These are phyloP conservation scores for Tolypocladium inflatum DNA, from an alignment of 2,329 filamentous ascomycete genomes.

Conservation along the genomic window DNA sequence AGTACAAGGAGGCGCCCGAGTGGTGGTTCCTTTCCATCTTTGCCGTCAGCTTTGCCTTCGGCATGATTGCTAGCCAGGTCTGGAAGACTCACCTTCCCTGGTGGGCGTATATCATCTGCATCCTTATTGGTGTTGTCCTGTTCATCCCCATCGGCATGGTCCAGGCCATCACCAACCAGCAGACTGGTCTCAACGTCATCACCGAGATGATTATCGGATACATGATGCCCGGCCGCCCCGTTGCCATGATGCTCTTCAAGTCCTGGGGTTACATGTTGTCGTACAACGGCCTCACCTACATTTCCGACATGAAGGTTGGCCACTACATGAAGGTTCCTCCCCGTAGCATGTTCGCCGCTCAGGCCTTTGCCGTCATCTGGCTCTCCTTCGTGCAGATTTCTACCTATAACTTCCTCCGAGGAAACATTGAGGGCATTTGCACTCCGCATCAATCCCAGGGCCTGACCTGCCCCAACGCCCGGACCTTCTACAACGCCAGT, in stretches of 20 bases:
- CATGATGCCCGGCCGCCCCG: conserved; percentile 34
- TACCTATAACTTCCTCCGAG: conserved; percentile 29
- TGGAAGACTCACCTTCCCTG: conserved; percentile 32
- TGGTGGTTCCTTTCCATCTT: conserved; percentile 48
- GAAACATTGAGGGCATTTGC: conserved; percentile 45
- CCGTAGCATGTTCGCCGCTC: conserved; percentile 36
- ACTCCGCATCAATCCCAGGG: conserved; percentile 33
- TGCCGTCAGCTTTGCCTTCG: conserved; percentile 37
- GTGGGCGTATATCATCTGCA: conserved; percentile 31
- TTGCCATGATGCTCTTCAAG: conserved; percentile 43
- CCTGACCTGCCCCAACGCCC: conserved; percentile 46
- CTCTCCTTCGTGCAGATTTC: conserved; percentile 26
- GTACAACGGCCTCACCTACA: conserved; percentile 36
- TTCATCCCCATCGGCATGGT: conserved; percentile 35
- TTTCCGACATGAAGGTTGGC: conserved; percentile 41
- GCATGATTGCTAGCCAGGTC: conserved; percentile 24
- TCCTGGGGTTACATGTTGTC: conserved; percentile 35
- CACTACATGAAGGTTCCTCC: conserved; percentile 46
- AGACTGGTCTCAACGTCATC: conserved; percentile 37
- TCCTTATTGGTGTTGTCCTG: conserved; percentile 28
- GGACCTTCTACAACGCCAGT: conserved; percentile 51
- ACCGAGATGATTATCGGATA: conserved; percentile 40
- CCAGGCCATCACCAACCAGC: conserved; percentile 38
- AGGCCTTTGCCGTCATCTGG: conserved; percentile 30
- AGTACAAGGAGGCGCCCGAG: conserved; percentile 43